Evolutionary conservation across 495 filamentous ascomycete species (phyloP).

Genomic region (Letharia lupina): DNA sequence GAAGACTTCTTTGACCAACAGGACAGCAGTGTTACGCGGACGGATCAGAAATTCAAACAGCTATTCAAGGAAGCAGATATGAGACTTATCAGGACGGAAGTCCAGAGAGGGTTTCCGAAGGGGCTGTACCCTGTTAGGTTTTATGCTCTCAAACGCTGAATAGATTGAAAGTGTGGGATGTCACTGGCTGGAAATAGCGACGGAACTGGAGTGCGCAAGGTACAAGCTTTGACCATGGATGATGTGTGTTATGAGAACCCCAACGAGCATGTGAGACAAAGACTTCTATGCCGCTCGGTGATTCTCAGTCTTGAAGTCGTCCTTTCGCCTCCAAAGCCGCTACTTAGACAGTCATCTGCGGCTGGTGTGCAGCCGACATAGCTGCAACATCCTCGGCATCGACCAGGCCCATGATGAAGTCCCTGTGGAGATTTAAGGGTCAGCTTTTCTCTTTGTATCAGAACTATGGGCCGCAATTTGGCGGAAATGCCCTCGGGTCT

Average conservation of each 20-base stretch:
- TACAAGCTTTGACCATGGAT: neutral
- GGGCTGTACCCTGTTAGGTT: slow-evolving; percentile 60
- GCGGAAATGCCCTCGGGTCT: neutral
- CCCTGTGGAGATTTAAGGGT: slow-evolving; percentile 26
- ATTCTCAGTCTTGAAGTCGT: neutral
- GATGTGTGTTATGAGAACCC: neutral
- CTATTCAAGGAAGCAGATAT: slow-evolving; percentile 66
- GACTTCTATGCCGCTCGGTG: neutral
- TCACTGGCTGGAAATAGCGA: neutral
- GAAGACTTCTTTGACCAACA: slow-evolving; percentile 65
- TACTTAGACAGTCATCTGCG: neutral
- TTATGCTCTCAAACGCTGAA: slow-evolving; percentile 47
- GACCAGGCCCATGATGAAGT: slow-evolving; percentile 57
- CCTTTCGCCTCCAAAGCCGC: neutral
- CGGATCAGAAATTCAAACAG: slow-evolving; percentile 57
- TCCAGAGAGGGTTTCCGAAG: slow-evolving; percentile 66
- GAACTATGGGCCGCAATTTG: neutral
- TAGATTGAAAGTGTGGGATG: neutral
- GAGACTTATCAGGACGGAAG: slow-evolving; percentile 56
- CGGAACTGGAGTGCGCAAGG: neutral
- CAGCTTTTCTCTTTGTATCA: neutral
- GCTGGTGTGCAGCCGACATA: slow-evolving; percentile 11
- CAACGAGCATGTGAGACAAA: neutral
- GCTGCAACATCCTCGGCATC: slow-evolving; percentile 33
- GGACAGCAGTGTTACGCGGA: slow-evolving; percentile 75